Conservation (phyloP, 768 basidiomycete genomes). For the Tricholomella constricta region DNA sequence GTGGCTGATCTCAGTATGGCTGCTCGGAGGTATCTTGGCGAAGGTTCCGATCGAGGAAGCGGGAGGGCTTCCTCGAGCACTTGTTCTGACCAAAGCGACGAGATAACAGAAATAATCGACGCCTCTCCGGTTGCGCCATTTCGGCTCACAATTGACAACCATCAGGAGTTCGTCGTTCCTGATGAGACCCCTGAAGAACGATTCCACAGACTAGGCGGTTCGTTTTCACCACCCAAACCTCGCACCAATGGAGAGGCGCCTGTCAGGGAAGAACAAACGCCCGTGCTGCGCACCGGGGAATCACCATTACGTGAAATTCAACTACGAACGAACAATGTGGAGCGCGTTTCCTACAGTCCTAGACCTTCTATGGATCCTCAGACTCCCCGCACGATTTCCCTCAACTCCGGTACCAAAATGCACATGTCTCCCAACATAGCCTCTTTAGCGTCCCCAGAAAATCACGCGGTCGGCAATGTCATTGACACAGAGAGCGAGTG, state of each 20-base stretch:
- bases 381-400: background rate
- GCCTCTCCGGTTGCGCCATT: background rate
- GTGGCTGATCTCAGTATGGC: conserved; percentile 12
- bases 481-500: background rate
- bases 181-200: background rate
- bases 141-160: background rate
- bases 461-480: background rate
- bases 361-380: background rate
- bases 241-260: background rate
- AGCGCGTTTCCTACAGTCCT: conserved; percentile 3
- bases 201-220: background rate
- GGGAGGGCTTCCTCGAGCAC: conserved; percentile 2
- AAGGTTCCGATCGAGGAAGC: conserved; percentile 4
- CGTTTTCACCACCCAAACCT: background rate
- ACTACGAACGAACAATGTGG: conserved; percentile 8
- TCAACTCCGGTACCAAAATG: conserved; percentile 4
- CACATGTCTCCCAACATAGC: conserved; percentile 4
- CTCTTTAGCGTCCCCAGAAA: conserved; percentile 8
- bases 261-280: background rate
- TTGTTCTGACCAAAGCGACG: background rate
- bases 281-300: conserved; percentile 5
- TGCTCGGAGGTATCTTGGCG: conserved; percentile 14
- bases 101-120: background rate
- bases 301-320: conserved; percentile 15
- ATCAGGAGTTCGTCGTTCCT: background rate